Conservation (phyloP, 805 yeast genomes). For the Metschnikowia chrysomelidarum region DNA sequence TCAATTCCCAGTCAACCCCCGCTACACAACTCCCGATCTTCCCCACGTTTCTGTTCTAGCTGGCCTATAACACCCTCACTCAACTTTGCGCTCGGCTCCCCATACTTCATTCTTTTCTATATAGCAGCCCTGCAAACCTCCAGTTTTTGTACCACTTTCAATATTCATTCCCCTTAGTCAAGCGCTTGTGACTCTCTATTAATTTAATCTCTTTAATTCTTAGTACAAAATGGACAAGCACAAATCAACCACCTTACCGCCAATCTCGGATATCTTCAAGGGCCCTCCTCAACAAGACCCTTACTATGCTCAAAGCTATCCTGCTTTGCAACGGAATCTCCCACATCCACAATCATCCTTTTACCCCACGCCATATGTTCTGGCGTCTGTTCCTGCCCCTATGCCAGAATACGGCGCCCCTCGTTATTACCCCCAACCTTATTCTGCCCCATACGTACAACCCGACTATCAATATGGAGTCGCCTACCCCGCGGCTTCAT, state of each 20-base stretch:
- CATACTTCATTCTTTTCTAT: no score
- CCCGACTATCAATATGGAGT: background rate
- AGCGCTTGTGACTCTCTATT: no score
- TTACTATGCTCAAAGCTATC: constrained; percentile 6
- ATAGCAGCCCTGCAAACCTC: no score
- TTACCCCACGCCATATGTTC: constrained; percentile 6
- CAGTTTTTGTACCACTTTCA: no score
- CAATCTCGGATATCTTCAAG: constrained; percentile 39
- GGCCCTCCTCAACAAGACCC: constrained; percentile 6
- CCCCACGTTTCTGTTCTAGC: no score
- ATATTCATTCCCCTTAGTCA: no score
- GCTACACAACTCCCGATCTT: no score
- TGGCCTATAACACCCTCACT: no score
- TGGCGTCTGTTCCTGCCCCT: no score
- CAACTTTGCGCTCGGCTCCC: no score
- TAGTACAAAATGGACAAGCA: constrained; percentile 10
- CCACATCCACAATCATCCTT: constrained; percentile 3
- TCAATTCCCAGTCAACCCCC: background rate
- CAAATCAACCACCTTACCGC: constrained; percentile 36
- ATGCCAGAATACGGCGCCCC: constrained; percentile 12
- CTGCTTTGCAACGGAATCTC: constrained; percentile 7
- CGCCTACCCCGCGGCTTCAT: background rate
- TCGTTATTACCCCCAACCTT: constrained; percentile 11
- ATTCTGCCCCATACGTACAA: constrained; percentile 4
- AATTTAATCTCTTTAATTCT: no score